Evolutionary conservation across 768 basidiomycete species (phyloP), one percentile per base, ranked within the genome.

Genomic region (Lenzites betulinus): DNA sequence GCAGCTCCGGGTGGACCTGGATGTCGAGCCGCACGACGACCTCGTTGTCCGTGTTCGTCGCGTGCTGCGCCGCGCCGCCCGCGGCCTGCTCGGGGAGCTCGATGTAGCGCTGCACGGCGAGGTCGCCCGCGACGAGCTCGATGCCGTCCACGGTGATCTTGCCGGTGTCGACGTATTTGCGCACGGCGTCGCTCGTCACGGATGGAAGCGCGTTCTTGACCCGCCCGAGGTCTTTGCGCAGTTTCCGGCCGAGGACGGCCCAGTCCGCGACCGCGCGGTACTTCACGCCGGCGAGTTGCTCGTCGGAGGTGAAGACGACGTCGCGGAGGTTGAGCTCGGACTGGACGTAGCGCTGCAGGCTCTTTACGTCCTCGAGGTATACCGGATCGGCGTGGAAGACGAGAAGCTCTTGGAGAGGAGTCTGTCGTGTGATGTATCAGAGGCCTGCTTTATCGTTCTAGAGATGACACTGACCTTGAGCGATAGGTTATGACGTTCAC

Each of bases 271-370:
- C 87, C 5, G 89, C 95, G 55, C 86, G 86, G 81, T 98, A 98
- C 62, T 86, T 86, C 66, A 98, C 90, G 23, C 95, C 93, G 35
- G 93, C 93, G 30, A 83, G 74, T 13, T 80, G 76, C 74, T 98
- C 97, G 71, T 97, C 91, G 1, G 90, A 90, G 55, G 89, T 95
- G 81, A 97, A 92, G 62, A 91, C 73, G 66, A 99, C 78, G 65
- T 92, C 87, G 25, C 94, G 92, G 59, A 98, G 87, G 75, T 99
- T 99, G 68, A 99, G 87, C 73, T 99, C 96, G 16, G 93, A 95
- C 67, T 88, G 81, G 67, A 99, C 88, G 78, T 98, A 98, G 42
- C 87, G 81, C 64, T 91, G 87, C 55, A 99, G 81, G 3, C 90
- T 86, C 66, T 83, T 82, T 70, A 93, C 87, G 71, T 99, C 97